Evolutionary conservation across 1,284 basidiomycete species (phyloP), one percentile per base, ranked within the genome.

Genomic region (Pseudozyma tsukubaensis): DNA sequence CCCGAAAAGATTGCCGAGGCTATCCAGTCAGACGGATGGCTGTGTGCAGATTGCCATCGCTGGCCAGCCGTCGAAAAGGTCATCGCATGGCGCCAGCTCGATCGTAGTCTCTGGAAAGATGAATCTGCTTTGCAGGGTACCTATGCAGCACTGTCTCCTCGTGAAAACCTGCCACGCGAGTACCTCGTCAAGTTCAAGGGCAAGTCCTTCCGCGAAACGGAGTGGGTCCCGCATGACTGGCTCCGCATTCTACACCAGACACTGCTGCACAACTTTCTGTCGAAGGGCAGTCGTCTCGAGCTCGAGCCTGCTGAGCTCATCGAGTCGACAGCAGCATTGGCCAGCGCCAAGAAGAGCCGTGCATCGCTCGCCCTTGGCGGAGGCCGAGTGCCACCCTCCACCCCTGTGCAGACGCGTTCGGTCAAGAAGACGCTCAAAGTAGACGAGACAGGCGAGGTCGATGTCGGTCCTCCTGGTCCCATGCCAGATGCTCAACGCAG

Each of bases 171-270:
- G 42, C 50, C 61, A 6, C 64, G 77, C n/a, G 77, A 79, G 36
- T 79, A 79, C 52, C 69, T 79, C 39, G 77, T 79, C 74, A 77
- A 75, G 51, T 79, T 79, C 71, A 64, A 72, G 39, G 62, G 57
- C 40, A 42, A 32, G 32, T 77, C 77, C 7, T 79, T 65, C 61
- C 68, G 75, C 24, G 61, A 79, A 37, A 72, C 67, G 4, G 65
- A 68, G 21, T 79, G 77, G 77, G 69, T 79, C 19, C 72, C 77
- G 12, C 77, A 77, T 55, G 63, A 64, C 43, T 79, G 77, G 77
- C 65, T 79, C 12, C 62, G 69, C 24, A 66, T 72, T 34, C 36
- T 68, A 24, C 51, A 72, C 32, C 34, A 52, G 8, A 13, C 3
- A 0, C 11, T 63, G 64, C 64, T 72, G 0, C 12, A 10, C 16